Evolutionary conservation across 1,284 basidiomycete genomes (phyloP), one percentile per base, ranked within the genome.

Genomic region (Leccinum pallidistipes): DNA sequence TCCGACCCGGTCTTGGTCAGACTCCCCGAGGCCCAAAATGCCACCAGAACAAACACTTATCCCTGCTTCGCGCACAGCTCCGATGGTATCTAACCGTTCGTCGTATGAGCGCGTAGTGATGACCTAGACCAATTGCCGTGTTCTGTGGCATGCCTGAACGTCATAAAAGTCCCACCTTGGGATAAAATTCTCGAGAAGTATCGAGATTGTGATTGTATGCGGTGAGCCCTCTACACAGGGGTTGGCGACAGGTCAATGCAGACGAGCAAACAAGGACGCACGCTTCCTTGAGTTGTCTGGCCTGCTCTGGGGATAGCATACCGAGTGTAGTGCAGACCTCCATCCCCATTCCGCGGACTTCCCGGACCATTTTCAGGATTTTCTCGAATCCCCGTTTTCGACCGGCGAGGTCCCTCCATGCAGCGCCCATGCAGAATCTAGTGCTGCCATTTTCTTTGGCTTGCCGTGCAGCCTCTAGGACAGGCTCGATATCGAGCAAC

Each of bases 131-230:
- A 62, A 61, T 57, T 38, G 21, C 60, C 32, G 62, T 12, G 32
- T 36, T 58, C 54, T 55, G 58, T 43, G 45, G 31, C 60, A 53
- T 45, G 50, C 50, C 58, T 32, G 24, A 57, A 36, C 45, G 31
- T 49, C 36, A 49, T 34, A 40, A 55, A 52, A 32, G 21, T 43
- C 58, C 38, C 65, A 93, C 94, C 81, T 93, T 83, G 43, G 95
- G 95, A 76, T 98, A 98, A 78, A 92, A 97, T 78, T 99, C 97
- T 66, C 97, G 85, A 47, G 95, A 98, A 1, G 97, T 99, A 78
- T 99, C 97, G 62, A 99, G 86, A 77, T 99, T 99, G 78, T 99
- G 97, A 77, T 98, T 99, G 80, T 99, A 98, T 1, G 97, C 97
- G 50, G 95, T 98, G 70, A 98, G 78, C 49, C 97, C 97, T 50